Percentiles rank a stretch among this genome's conserved stretches.
phyloP scores from a whole-genome alignment of 345 rosid species.

The Citrus trifoliata region DNA sequence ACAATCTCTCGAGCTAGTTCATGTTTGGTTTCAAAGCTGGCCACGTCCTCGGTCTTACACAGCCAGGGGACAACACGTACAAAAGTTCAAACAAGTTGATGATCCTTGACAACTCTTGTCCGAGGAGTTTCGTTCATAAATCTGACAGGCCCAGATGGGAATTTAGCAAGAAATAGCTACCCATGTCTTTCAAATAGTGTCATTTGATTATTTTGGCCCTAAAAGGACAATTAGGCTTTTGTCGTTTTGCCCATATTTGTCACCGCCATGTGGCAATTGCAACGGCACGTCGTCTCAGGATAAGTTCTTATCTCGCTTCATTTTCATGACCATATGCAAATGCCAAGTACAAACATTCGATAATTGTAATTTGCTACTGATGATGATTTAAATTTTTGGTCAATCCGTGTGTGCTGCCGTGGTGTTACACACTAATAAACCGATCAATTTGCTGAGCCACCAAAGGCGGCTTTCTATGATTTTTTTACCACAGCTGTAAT shows the following conservation, averaged over 20 bases:
- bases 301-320: background rate
- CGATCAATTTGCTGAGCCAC: background rate
- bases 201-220: background rate
- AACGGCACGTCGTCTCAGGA: background rate
- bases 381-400: background rate
- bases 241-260: background rate
- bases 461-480: background rate
- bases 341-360: background rate
- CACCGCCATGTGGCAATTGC: too few species aligned
- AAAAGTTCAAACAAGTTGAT: background rate
- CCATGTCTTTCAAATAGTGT: slow-evolving; percentile 10
- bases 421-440: background rate
- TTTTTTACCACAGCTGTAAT: background rate
- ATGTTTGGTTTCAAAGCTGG: slow-evolving; percentile 3
- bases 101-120: slow-evolving; percentile 1
- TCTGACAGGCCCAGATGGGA: slow-evolving; percentile 26
- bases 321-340: background rate
- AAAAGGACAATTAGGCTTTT: background rate
- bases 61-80: too few species aligned
- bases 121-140: background rate
- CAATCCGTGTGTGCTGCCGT: slow-evolving; percentile 1
- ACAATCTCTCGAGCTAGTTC: background rate
- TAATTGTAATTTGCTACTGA: background rate
- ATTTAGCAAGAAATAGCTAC: slow-evolving; percentile 6
- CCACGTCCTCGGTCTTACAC: slow-evolving; percentile 6